Conservation (phyloP, 257 asterid species). For the Petunia axillaris region DNA sequence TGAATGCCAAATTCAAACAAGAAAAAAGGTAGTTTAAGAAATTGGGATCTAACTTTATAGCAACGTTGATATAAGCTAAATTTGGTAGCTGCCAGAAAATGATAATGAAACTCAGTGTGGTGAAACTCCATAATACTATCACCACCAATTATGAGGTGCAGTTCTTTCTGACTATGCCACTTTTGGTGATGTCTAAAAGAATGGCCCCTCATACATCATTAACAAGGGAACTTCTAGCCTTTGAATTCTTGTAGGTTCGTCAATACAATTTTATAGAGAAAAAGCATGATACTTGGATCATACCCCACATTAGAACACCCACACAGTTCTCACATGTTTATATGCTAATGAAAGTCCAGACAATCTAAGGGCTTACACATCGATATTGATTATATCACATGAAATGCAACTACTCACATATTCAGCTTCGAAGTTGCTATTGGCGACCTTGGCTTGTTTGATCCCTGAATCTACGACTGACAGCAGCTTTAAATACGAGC, state of each 20-base stretch:
- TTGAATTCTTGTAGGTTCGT: neutral
- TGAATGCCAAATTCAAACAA: neutral
- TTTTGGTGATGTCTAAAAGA: neutral
- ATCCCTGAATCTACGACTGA: slow-evolving; percentile 69
- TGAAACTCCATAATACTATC: slow-evolving; percentile 1
- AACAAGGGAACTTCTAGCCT: slow-evolving; percentile 2
- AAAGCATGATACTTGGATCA: neutral
- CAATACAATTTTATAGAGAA: neutral
- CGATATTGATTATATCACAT: slow-evolving; percentile 15
- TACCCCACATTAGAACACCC: neutral
- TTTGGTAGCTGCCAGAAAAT: slow-evolving; percentile 3
- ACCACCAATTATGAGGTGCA: neutral
- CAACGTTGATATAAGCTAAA: slow-evolving; percentile 9
- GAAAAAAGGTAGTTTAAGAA: neutral
- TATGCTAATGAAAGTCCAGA: neutral
- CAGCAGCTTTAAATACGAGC: slow-evolving; percentile 72
- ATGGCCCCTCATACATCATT: neutral
- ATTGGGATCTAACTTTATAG: neutral
- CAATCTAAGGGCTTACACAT: neutral
- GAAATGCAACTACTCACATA: slow-evolving; percentile 58
- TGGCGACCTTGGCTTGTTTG: slow-evolving; percentile 59
- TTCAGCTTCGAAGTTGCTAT: slow-evolving; percentile 83
- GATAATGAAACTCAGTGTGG: slow-evolving; percentile 14
- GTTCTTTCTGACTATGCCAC: neutral
- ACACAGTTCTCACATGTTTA: slow-evolving; percentile 1